Conservation (phyloP, 352 stramenopile species). For the Thraustotheca clavata region DNA sequence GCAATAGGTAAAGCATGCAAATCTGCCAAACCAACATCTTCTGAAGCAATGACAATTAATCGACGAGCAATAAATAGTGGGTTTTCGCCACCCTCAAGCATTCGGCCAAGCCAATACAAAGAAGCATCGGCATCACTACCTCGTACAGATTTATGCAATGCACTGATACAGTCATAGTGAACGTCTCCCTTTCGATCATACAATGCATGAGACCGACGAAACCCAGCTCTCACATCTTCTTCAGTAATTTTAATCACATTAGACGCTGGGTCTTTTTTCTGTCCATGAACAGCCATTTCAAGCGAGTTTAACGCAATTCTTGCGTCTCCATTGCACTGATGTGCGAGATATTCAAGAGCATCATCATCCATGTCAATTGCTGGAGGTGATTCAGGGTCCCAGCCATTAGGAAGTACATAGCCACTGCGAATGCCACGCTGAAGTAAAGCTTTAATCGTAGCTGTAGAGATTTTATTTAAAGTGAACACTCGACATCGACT, state of each 20-base stretch:
- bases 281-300: constrained; percentile 52
- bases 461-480: constrained; percentile 53
- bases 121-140: constrained; percentile 73
- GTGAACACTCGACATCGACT: constrained; percentile 74
- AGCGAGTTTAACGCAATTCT: constrained; percentile 75
- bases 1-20: constrained; percentile 59
- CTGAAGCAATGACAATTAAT: constrained; percentile 75
- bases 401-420: not conserved
- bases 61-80: constrained; percentile 68
- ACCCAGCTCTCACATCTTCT: constrained; percentile 59
- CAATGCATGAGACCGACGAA: constrained; percentile 58
- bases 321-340: constrained; percentile 67
- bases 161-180: constrained; percentile 82
- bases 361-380: constrained; percentile 41
- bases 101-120: constrained; percentile 79
- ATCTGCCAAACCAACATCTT: constrained; percentile 74
- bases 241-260: constrained; percentile 33
- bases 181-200: constrained; percentile 83
- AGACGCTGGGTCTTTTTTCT: constrained; percentile 30
- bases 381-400: not conserved
- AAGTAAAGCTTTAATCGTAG: constrained; percentile 60
- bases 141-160: constrained; percentile 77
- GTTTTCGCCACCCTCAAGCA: constrained; percentile 82
- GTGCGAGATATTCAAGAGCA: constrained; percentile 56
- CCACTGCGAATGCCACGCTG: constrained; percentile 29